Evolutionary conservation across 306 rosid genomes (phyloP), one percentile per base, ranked within the genome.

Genomic region (Lotus japonicus): DNA sequence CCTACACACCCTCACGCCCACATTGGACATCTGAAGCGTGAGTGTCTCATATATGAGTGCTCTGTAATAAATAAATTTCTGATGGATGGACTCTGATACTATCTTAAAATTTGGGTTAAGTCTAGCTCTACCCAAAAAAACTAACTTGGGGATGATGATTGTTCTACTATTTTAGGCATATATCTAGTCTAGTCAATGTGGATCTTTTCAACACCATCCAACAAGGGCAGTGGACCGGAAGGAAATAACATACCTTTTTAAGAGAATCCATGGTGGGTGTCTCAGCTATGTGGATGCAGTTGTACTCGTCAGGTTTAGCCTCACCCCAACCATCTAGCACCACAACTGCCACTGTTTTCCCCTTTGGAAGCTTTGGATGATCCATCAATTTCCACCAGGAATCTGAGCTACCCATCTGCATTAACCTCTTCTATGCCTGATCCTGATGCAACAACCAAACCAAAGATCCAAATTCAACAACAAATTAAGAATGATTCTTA

Each of bases 271-370:
- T 95, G 76, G 86, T 56, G 38, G 99, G 97, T 17, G 99, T 95
- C 2, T 95, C 89, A 28, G 99, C 99, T 5, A 58, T 79, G 79
- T 87, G 88, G 81, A 95, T 95, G 55, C 99, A 95, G 73, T 95
- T 95, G 70, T 82, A 95, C 33, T 79, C 76, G 66, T 90, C 86
- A 9, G 90, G 78, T 1, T 42, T 79, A 42, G 97, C 99, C 72
- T 94, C 99, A 2, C 99, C 99, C 99, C 99, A 95, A 0, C 99
- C 99, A 51, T 95, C 99, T 79, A 95, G 79, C 58, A 95, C 99
- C 35, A 91, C 77, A 57, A 95, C 23, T 45, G 85, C 99, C 9
- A 95, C 45, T 1, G 57, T 66, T 86, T 91, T 95, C 1, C 88
- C 99, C 96, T 95, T 95, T 1, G 96, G 97, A 14, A 95, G 90